Percentiles rank a stretch among this genome's conserved stretches.
phyloP scores from a whole-genome alignment of 257 asterid species.

The Penstemon davidsonii region DNA sequence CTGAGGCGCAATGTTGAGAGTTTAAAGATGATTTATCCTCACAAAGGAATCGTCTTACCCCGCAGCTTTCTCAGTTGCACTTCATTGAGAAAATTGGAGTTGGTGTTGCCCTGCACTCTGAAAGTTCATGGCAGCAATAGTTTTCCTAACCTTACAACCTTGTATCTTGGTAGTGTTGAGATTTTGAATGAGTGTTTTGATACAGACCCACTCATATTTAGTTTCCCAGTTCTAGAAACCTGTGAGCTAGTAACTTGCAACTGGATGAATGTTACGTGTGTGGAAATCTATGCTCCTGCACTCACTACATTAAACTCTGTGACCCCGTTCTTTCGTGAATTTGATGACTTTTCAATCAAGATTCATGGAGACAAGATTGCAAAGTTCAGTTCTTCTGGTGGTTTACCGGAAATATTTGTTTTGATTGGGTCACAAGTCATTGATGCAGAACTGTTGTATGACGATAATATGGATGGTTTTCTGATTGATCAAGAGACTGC shows the following conservation, averaged over 20 bases:
- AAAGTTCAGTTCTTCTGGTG: neutral
- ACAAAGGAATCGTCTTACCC: neutral
- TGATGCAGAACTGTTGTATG: neutral
- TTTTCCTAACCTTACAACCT: neutral
- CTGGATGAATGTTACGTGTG: neutral
- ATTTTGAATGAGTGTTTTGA: neutral
- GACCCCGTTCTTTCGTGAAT: neutral
- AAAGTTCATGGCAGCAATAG: neutral
- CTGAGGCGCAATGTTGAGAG: neutral
- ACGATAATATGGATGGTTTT: neutral
- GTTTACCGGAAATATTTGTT: neutral
- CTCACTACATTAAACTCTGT: neutral
- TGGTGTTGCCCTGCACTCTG: neutral
- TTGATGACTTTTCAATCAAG: neutral
- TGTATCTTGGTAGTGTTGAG: neutral
- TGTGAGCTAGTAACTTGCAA: neutral
- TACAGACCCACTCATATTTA: neutral
- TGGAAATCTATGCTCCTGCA: constrained; percentile 5
- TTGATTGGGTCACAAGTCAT: neutral
- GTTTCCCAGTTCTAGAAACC: constrained; percentile 8
- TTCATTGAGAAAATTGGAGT: neutral
- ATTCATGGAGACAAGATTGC: neutral
- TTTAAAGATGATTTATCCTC: neutral
- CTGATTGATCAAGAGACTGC: neutral
- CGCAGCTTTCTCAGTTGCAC: neutral